phyloP scores from a whole-genome alignment of 148 eudicot species.

The Nyssa sinensis region DNA sequence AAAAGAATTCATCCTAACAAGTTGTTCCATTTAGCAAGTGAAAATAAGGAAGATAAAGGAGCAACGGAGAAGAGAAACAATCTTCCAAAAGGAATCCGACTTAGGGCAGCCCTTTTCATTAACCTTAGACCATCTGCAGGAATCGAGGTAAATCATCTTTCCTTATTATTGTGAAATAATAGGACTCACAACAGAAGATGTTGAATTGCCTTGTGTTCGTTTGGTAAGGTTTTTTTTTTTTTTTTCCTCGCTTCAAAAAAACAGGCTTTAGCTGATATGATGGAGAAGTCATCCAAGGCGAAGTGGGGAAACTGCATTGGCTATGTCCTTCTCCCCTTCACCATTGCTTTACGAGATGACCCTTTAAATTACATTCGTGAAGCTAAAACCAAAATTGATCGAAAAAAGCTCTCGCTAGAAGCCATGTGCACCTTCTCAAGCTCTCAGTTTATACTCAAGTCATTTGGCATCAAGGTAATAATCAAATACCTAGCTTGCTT shows the following conservation, averaged over 20 bases:
- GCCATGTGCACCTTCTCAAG: slow-evolving; percentile 26
- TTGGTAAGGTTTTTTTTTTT: too few relatives aligned
- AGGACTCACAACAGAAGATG: too few relatives aligned
- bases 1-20: too few relatives aligned
- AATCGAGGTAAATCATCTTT: slow-evolving; percentile 34
- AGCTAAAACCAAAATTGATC: slow-evolving; percentile 53
- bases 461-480: slow-evolving; percentile 46
- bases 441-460: slow-evolving; percentile 24
- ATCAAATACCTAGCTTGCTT: too few relatives aligned
- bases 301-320: slow-evolving; percentile 65
- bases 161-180: too few relatives aligned
- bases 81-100: slow-evolving; percentile 40
- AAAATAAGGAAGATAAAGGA: slow-evolving; percentile 11
- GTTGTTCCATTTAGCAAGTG: background rate
- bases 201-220: too few relatives aligned
- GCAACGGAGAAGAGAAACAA: slow-evolving; percentile 16
- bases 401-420: slow-evolving; percentile 65
- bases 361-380: slow-evolving; percentile 49
- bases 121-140: slow-evolving; percentile 54
- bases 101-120: slow-evolving; percentile 47
- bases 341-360: slow-evolving; percentile 41
- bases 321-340: slow-evolving; percentile 51
- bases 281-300: slow-evolving; percentile 42
- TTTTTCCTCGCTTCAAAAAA: too few relatives aligned
- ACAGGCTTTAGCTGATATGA: slow-evolving; percentile 55